Evolutionary conservation across 2,329 filamentous ascomycete species (phyloP), one percentile per base, ranked within the genome.

Genomic region (Bipolaris victoriae): DNA sequence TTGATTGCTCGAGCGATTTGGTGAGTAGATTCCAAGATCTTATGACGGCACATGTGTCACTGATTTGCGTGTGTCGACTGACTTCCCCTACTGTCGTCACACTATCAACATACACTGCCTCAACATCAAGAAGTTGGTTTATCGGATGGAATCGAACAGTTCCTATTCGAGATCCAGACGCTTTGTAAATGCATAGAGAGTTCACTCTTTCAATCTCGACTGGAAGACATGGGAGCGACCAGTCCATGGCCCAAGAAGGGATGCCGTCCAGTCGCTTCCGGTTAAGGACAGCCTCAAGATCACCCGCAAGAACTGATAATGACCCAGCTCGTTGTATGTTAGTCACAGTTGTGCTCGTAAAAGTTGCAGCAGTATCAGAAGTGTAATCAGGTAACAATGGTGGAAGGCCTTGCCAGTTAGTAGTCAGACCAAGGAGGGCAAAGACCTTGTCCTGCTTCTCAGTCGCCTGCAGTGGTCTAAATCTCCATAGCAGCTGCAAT

Each of bases 231-330:
- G 63, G 63, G 4, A 67, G 49, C 5, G 61, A 57, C 65, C 65
- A 67, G 41, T 67, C 65, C 55, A 67, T 66, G 6, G 62, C 63
- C 63, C 63, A 66, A 5, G 63, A 64, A 4, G 64, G 58, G 11
- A 66, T 58, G n/a, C 20, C 49, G 6, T 49, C 41, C 2, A 64
- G 22, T 24, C 63, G 49, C 49, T 63, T 61, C 3, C 64, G 63
- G 35, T 55, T 61, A 1, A 65, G 47, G 7, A 53, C 51, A 18
- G 58, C 56, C 18, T 62, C 57, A 10, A 67, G 55, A 43, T 67
- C 64, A 7, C 64, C 62, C 33, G 62, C 57, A 11, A 67, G 58
- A 20, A 62, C 55, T 15, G 55, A 54, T 15, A 64, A 52, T 7
- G 52, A 60, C 22, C 35, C 44, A 35, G 62, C 41, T 29, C 59